Evolutionary conservation across 129 eudicot species (phyloP), one percentile per base, ranked within the genome.

Genomic region (Dittrichia graveolens): DNA sequence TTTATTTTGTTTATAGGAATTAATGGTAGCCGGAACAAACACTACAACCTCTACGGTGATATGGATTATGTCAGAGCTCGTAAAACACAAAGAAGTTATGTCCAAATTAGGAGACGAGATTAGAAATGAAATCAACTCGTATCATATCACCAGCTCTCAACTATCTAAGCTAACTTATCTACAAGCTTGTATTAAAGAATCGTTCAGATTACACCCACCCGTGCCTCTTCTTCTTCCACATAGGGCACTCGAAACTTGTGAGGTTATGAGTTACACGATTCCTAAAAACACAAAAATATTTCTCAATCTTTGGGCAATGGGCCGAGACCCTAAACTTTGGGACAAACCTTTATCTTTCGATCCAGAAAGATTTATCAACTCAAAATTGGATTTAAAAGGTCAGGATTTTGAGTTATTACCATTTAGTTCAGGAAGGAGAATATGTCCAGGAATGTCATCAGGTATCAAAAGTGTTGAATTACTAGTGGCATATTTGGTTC

Each of bases 171-270:
- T 79, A 49, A 71, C 83, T 38, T 79, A 71, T 72, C 58, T 79
- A 18, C 49, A 55, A 11, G 83, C 78, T 1, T 65, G 65, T 39
- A 44, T 79, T 0, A 72, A 79, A 31, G 74, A 79, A 39, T 40
- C 83, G 9, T 40, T 79, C 0, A 63, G 83, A 40, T 72, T 69
- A 42, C 78, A 79, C 35, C 78, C 83, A 37, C 83, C 69, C 1
- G 78, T 71, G 16, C 78, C 83, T 3, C 38, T 79, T 42, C 61
- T 79, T 0, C 59, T 63, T 12, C 83, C 65, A 53, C 78, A 35
- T 5, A 43, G 8, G 10, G 78, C 53, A 57, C 31, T 24, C 31
- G 31, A 24, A 24, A 24, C 31, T 24, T 24, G 31, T 2, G 31
- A 24, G 31, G 31, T 24, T 24, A 24, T 71, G 67, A 55, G 45